Evolutionary conservation across 148 eudicot genomes (phyloP).

Genomic region (Beta vulgaris): DNA sequence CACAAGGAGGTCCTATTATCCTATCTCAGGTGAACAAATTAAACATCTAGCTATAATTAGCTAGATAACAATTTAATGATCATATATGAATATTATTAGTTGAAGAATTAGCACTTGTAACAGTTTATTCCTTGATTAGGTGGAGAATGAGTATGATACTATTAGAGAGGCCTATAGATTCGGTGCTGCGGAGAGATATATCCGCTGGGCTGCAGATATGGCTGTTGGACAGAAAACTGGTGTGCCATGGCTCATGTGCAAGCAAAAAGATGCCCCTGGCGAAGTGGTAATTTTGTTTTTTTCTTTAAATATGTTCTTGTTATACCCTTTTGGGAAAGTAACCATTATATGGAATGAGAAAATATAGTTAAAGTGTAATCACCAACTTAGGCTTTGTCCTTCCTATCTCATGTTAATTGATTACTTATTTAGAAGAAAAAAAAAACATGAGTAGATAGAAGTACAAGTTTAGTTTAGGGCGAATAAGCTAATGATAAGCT

Average conservation of each 20-base stretch:
- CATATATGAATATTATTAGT: neutral
- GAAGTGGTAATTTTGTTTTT: slow-evolving; percentile 40
- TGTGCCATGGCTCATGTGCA: slow-evolving; percentile 96
- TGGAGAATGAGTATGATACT: slow-evolving; percentile 82
- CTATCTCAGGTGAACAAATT: slow-evolving; percentile 55
- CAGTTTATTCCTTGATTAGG: slow-evolving; percentile 24
- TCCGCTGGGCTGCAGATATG: slow-evolving; percentile 78
- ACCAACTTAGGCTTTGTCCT: no score
- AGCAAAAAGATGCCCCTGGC: slow-evolving; percentile 72
- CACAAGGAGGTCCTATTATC: slow-evolving; percentile 93
- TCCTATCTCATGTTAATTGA: no score
- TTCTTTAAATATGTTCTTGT: neutral
- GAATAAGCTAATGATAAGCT: no score
- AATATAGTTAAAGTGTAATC: neutral
- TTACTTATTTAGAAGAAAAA: no score
- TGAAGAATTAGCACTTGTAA: neutral
- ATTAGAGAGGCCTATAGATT: slow-evolving; percentile 51
- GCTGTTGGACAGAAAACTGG: slow-evolving; percentile 48
- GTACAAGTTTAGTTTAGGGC: no score
- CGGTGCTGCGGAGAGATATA: slow-evolving; percentile 46
- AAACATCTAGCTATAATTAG: neutral
- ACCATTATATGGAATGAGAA: neutral
- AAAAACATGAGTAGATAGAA: no score
- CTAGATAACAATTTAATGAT: neutral
- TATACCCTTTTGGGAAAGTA: neutral